Conservation (phyloP, 2,329 filamentous ascomycete genomes). For the Neofusicoccum ribis region DNA sequence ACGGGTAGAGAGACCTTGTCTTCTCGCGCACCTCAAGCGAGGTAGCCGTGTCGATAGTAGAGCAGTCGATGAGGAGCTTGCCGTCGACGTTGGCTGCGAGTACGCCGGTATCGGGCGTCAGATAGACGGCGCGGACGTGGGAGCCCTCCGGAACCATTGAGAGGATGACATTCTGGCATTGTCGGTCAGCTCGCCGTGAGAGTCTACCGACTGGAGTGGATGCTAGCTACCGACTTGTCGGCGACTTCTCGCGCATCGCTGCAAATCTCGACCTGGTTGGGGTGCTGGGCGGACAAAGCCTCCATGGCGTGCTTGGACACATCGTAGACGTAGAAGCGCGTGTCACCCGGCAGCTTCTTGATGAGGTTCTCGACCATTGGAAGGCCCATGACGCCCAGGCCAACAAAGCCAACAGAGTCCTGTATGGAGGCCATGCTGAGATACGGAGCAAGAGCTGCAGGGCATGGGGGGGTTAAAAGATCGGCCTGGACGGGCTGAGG, state of each 20-base stretch:
- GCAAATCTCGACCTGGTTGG: slow-evolving; percentile 41
- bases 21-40: slow-evolving; percentile 48
- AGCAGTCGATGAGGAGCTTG: slow-evolving; percentile 56
- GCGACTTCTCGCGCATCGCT: slow-evolving; percentile 51
- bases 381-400: slow-evolving; percentile 57
- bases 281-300: slow-evolving; percentile 39
- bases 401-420: slow-evolving; percentile 51
- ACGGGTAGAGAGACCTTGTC: slow-evolving; percentile 38
- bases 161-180: slow-evolving; percentile 47
- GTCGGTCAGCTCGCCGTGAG: background rate
- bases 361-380: slow-evolving; percentile 55
- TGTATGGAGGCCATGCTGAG: background rate
- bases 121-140: slow-evolving; percentile 54
- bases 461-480: background rate
- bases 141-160: slow-evolving; percentile 57
- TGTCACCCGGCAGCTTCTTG: slow-evolving; percentile 45
- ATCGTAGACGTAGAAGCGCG: slow-evolving; percentile 52
- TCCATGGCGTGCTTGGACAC: slow-evolving; percentile 47
- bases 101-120: slow-evolving; percentile 46
- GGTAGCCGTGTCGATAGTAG: slow-evolving; percentile 57
- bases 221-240: slow-evolving; percentile 47
- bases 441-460: too few species aligned
- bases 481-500: background rate
- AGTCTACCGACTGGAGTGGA: background rate
- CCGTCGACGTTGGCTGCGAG: slow-evolving; percentile 44